phyloP scores from a whole-genome alignment of 257 asterid genomes.

The Solanum verrucosum region DNA sequence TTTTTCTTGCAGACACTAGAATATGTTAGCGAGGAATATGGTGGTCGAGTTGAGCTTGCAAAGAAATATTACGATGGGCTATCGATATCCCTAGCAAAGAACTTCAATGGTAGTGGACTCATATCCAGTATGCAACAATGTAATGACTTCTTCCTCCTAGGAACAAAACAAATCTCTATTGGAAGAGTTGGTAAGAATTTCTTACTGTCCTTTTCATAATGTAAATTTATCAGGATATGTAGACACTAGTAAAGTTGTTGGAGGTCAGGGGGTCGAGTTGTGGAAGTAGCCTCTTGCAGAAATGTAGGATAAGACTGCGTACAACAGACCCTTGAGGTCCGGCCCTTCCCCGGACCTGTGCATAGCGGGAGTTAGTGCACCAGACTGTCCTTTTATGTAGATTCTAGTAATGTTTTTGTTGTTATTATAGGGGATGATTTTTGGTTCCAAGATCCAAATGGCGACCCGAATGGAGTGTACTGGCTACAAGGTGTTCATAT shows the following conservation, averaged over 20 bases:
- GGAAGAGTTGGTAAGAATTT: conserved; percentile 36
- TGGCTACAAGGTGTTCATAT: conserved; percentile 36
- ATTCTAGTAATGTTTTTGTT: not conserved
- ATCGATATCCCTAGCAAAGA: conserved; percentile 44
- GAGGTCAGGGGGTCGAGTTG: fast-evolving
- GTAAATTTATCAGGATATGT: not conserved
- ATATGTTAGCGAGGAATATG: conserved; percentile 44
- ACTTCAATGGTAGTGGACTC: conserved; percentile 44
- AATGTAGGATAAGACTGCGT: not conserved
- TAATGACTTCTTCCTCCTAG: conserved; percentile 43
- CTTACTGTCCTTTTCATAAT: not conserved
- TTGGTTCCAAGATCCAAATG: conserved; percentile 28
- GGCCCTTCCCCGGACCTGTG: fast-evolving
- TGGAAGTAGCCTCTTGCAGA: not conserved
- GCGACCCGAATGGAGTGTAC: conserved; percentile 25
- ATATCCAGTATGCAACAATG: conserved; percentile 59
- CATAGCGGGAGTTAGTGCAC: not conserved
- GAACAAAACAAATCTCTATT: conserved; percentile 36
- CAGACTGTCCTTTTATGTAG: not conserved
- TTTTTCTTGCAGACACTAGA: conserved; percentile 50
- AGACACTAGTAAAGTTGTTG: not conserved
- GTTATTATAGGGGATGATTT: conserved; percentile 23
- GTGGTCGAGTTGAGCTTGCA: conserved; percentile 68
- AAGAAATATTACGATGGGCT: conserved; percentile 52
- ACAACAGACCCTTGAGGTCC: not conserved